These are phyloP conservation scores for Monosporascus sp. DNA, from an alignment of 2,329 filamentous ascomycete genomes.

Conservation along the genomic window DNA sequence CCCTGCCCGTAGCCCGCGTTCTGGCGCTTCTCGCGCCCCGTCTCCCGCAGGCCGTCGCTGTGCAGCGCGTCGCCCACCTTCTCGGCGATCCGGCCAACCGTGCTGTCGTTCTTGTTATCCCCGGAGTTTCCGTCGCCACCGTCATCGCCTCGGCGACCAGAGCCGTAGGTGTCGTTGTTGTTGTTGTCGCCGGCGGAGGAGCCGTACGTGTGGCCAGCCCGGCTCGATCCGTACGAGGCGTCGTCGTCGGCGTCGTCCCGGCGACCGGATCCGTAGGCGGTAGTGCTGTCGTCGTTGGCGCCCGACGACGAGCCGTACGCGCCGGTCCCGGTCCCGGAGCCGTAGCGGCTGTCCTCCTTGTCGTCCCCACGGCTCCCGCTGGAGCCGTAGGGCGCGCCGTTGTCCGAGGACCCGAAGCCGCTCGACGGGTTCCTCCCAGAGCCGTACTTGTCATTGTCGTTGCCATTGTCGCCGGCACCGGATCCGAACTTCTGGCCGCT, in stretches of 20 bases:
- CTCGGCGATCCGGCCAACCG: slow-evolving; percentile 52
- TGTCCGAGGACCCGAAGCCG: slow-evolving; percentile 1
- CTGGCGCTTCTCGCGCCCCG: slow-evolving; percentile 46
- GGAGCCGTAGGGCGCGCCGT: slow-evolving; percentile 9
- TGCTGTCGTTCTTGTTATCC: slow-evolving; percentile 33
- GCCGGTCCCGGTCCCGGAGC: slow-evolving; percentile 6
- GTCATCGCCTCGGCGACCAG: slow-evolving; percentile 8
- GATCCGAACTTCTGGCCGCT: slow-evolving; percentile 9
- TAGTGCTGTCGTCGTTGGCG: neutral
- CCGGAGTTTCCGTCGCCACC: slow-evolving; percentile 7
- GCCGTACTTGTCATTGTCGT: slow-evolving; percentile 14
- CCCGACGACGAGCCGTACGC: slow-evolving; percentile 12
- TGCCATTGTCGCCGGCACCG: neutral
- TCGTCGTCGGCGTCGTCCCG: neutral
- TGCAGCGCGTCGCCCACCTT: slow-evolving; percentile 47
- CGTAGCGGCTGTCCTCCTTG: too few species aligned
- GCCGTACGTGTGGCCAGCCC: slow-evolving; percentile 4
- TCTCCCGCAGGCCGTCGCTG: slow-evolving; percentile 40
- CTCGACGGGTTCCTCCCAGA: slow-evolving; percentile 14
- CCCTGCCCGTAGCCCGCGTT: slow-evolving; percentile 19
- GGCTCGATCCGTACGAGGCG: slow-evolving; percentile 13
- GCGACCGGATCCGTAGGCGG: slow-evolving; percentile 14
- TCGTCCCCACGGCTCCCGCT: too few species aligned
- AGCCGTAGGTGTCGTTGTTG: slow-evolving; percentile 5
- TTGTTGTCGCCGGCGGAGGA: neutral